Conservation (phyloP, 768 basidiomycete species). For the Gymnopilus junonius region DNA sequence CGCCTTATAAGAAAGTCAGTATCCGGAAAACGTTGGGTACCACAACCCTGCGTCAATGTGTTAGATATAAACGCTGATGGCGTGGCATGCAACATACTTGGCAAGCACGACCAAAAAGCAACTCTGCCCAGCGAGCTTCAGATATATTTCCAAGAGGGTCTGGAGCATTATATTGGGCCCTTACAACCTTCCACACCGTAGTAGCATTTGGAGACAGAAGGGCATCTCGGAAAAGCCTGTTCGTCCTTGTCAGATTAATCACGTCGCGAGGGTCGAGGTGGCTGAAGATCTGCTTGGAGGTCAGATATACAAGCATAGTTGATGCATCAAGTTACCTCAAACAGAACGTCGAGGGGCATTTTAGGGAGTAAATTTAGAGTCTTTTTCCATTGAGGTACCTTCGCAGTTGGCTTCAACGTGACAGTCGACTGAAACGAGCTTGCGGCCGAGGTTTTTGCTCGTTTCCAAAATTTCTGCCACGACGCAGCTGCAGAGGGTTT, state of each 20-base stretch:
- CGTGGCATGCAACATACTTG: too few species aligned
- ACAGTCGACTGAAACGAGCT: too few species aligned
- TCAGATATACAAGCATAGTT: too few species aligned
- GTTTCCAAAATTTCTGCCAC: too few species aligned
- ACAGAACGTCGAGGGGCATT: not conserved
- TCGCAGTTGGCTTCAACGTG: not conserved
- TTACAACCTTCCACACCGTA: not conserved
- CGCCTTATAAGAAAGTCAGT: not conserved
- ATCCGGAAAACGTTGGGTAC: not conserved
- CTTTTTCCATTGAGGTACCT: not conserved
- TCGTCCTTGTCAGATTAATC: not conserved
- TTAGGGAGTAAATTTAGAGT: not conserved
- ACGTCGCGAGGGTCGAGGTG: not conserved
- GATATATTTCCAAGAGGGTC: not conserved
- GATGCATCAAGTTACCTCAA: too few species aligned
- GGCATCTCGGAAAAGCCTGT: not conserved
- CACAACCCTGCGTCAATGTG: too few species aligned
- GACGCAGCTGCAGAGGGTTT: too few species aligned
- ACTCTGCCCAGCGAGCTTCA: not conserved
- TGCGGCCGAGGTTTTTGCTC: too few species aligned
- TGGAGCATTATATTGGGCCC: not conserved
- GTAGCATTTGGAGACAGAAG: not conserved
- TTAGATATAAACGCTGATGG: too few species aligned
- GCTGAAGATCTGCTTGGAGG: not conserved
- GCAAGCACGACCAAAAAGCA: not conserved